phyloP scores from a whole-genome alignment of 106 monocot species.

The Vanilla planifolia region DNA sequence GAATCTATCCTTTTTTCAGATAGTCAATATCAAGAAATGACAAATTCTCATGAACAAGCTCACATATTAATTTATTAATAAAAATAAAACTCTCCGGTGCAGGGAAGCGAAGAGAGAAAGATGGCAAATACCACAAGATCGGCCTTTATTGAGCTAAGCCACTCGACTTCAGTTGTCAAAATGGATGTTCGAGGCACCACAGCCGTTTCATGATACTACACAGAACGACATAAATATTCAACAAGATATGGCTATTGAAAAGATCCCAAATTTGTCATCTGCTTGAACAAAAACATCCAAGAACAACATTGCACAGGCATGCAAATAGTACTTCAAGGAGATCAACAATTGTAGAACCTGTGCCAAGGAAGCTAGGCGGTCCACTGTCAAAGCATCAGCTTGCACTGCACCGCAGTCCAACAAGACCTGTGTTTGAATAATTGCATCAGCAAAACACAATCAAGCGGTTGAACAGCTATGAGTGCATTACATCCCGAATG shows the following conservation, averaged over 20 bases:
- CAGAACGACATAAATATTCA: background rate
- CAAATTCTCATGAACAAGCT: too few species aligned
- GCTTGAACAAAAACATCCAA: background rate
- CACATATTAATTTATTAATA: too few species aligned
- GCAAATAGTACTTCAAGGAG: background rate
- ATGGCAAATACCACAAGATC: conserved; percentile 62
- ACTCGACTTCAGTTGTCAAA: conserved; percentile 69
- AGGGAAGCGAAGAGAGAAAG: background rate
- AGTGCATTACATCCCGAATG: conserved; percentile 52
- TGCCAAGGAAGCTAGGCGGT: conserved; percentile 45
- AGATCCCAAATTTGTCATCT: too few species aligned
- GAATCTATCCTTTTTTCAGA: too few species aligned
- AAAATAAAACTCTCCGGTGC: background rate
- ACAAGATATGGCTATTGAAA: background rate
- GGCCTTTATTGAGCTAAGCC: conserved; percentile 74
- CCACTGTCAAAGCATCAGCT: conserved; percentile 61
- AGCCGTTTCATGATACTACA: conserved; percentile 78
- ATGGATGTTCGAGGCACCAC: conserved; percentile 74
- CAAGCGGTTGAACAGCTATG: background rate
- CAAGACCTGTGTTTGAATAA: conserved; percentile 22
- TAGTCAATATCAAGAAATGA: too few species aligned
- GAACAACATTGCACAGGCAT: background rate
- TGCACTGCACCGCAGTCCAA: conserved; percentile 66
- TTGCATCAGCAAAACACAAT: background rate
- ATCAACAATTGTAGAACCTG: conserved; percentile 19